Evolutionary conservation across 805 yeast species (phyloP).

Genomic region (Novakomyces olei): DNA sequence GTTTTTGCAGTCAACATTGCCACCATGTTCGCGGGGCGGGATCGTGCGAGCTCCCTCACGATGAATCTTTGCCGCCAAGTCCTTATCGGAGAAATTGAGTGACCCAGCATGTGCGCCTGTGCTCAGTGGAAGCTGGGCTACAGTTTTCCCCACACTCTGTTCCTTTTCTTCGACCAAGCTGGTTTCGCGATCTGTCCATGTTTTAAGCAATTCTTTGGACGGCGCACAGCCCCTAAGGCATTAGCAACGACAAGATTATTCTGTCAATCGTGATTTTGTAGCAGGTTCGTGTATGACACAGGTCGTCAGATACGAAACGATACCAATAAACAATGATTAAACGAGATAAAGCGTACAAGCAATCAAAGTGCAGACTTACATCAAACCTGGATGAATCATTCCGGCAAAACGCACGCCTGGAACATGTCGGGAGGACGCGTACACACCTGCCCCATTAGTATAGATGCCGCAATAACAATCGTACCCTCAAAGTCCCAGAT

Average conservation of each 20-base stretch:
- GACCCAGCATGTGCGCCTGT: slow-evolving; percentile 22
- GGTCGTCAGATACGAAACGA: too few relatives aligned
- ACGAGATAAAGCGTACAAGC: too few relatives aligned
- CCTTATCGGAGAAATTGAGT: slow-evolving; percentile 14
- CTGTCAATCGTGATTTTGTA: too few relatives aligned
- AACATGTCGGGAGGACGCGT: slow-evolving; percentile 28
- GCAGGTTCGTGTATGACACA: too few relatives aligned
- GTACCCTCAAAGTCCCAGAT: slow-evolving; percentile 32
- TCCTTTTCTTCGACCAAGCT: slow-evolving; percentile 14
- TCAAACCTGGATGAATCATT: slow-evolving; percentile 28
- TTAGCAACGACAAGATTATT: too few relatives aligned
- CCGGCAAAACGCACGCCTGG: slow-evolving; percentile 31
- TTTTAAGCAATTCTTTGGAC: slow-evolving; percentile 20
- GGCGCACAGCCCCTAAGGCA: slow-evolving; percentile 33
- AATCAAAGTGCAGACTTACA: too few relatives aligned
- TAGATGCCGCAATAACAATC: too few relatives aligned
- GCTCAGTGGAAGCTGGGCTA: slow-evolving; percentile 23
- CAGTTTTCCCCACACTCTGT: slow-evolving; percentile 12
- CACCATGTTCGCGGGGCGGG: slow-evolving; percentile 31
- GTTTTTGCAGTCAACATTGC: slow-evolving; percentile 32
- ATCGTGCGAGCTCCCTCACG: slow-evolving; percentile 30
- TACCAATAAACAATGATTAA: too few relatives aligned
- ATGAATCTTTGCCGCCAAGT: slow-evolving; percentile 15
- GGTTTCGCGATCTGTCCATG: slow-evolving; percentile 26
- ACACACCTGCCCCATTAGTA: too few relatives aligned